Conservation (phyloP, 352 stramenopile genomes). For the Globisporangium uncinulatum region DNA sequence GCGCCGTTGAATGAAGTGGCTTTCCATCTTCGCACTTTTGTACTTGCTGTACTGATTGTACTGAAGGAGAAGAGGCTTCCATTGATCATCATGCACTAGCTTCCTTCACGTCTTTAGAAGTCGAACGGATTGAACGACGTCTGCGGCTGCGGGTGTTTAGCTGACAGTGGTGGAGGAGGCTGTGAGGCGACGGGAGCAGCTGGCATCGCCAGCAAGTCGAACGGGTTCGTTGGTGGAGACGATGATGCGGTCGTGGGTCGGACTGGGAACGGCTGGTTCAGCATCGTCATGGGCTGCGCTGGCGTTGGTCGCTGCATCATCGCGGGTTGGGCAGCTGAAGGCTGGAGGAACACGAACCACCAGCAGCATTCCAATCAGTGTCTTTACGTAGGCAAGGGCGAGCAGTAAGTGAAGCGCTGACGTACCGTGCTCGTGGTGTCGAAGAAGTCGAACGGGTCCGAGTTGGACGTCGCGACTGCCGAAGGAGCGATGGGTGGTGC, state of each 20-base stretch:
- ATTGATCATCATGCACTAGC: neutral
- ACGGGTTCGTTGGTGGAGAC: constrained; percentile 18
- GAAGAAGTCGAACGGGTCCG: constrained; percentile 2
- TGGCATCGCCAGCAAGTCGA: constrained; percentile 17
- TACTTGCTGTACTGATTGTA: no score
- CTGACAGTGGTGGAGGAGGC: neutral
- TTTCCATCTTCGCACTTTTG: neutral
- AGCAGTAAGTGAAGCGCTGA: neutral
- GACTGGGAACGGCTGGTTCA: neutral
- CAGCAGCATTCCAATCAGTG: no score
- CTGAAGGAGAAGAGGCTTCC: no score
- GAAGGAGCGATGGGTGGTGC: neutral
- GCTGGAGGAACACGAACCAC: neutral
- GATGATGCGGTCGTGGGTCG: constrained; percentile 25
- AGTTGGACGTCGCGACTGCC: neutral
- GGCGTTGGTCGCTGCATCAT: neutral
- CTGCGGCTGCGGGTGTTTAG: constrained; percentile 1
- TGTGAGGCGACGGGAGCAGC: neutral
- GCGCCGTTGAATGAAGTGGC: neutral
- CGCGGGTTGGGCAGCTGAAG: neutral
- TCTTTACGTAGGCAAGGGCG: no score
- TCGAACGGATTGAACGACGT: constrained; percentile 54
- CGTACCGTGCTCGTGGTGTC: neutral
- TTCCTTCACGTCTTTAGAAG: constrained; percentile 14
- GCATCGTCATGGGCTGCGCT: neutral